These are phyloP conservation scores for Xylogone sp. DNA, from an alignment of 2,329 filamentous ascomycete genomes.

Conservation along the genomic window DNA sequence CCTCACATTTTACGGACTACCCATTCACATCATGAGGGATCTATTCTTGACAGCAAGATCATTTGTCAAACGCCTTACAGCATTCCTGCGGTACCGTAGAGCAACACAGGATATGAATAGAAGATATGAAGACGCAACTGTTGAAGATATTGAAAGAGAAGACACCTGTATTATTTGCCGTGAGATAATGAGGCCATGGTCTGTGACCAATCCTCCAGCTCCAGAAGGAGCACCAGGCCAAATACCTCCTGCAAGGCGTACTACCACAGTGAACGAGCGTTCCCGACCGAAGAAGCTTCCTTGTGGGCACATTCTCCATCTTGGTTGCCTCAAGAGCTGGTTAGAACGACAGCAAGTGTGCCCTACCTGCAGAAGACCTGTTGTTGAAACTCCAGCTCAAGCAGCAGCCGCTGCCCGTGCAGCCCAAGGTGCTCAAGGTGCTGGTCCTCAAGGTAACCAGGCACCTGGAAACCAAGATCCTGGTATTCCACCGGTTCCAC, in stretches of 20 bases:
- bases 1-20: slow-evolving; percentile 88
- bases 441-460: slow-evolving; percentile 22
- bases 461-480: slow-evolving; percentile 33
- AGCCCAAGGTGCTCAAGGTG: slow-evolving; percentile 18
- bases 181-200: slow-evolving; percentile 89
- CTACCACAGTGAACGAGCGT: slow-evolving; percentile 65
- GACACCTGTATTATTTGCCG: slow-evolving; percentile 97
- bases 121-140: slow-evolving; percentile 83
- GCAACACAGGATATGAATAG: slow-evolving; percentile 93
- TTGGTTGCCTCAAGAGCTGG: slow-evolving; percentile 94
- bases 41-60: slow-evolving; percentile 91
- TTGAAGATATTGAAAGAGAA: slow-evolving; percentile 78
- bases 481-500: slow-evolving; percentile 29
- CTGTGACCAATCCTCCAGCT: slow-evolving; percentile 40
- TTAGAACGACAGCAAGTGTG: slow-evolving; percentile 96
- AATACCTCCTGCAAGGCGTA: slow-evolving; percentile 29
- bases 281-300: slow-evolving; percentile 91
- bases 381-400: slow-evolving; percentile 47
- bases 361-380: slow-evolving; percentile 85
- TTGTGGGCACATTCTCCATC: slow-evolving; percentile 92
- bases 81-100: slow-evolving; percentile 84
- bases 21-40: slow-evolving; percentile 94
- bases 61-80: slow-evolving; percentile 83
- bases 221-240: slow-evolving; percentile 31
- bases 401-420: slow-evolving; percentile 26